These are phyloP conservation scores for Isatis tinctoria DNA, from an alignment of 345 rosid genomes.

Conservation along the genomic window DNA sequence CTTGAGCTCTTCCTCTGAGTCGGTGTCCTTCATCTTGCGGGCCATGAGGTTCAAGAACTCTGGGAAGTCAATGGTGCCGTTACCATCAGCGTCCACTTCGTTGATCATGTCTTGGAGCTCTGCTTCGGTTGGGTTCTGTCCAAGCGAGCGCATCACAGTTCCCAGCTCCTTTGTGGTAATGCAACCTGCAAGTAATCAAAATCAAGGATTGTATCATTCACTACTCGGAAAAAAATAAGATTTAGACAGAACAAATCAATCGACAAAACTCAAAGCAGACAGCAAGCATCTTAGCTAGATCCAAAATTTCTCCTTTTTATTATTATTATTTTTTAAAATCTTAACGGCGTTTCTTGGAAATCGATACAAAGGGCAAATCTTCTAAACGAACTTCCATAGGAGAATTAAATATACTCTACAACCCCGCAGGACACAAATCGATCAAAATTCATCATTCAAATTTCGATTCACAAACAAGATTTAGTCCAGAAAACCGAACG, in stretches of 20 bases:
- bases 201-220: not conserved
- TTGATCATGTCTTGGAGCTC: constrained; percentile 90
- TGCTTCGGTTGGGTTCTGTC: constrained; percentile 84
- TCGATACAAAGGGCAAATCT: too few relatives aligned
- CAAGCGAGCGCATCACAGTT: constrained; percentile 80
- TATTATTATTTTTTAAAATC: too few relatives aligned
- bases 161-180: constrained; percentile 87
- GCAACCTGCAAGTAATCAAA: constrained; percentile 46
- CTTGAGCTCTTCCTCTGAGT: constrained; percentile 88
- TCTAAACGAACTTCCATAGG: too few relatives aligned
- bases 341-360: too few relatives aligned
- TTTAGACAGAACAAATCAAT: not conserved
- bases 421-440: not conserved
- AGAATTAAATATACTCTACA: too few relatives aligned
- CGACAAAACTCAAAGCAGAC: not conserved
- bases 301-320: not conserved
- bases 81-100: constrained; percentile 83
- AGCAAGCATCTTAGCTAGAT: not conserved
- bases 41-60: constrained; percentile 90
- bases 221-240: not conserved
- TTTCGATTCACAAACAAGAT: not conserved
- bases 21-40: constrained; percentile 82
- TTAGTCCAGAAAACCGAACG: not conserved
- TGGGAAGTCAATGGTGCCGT: constrained; percentile 76
- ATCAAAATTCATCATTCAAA: constrained; percentile 1